Evolutionary conservation across 2,329 filamentous ascomycete species (phyloP), one percentile per base, ranked within the genome.

Genomic region (Magnaporthiopsis rhizophila): DNA sequence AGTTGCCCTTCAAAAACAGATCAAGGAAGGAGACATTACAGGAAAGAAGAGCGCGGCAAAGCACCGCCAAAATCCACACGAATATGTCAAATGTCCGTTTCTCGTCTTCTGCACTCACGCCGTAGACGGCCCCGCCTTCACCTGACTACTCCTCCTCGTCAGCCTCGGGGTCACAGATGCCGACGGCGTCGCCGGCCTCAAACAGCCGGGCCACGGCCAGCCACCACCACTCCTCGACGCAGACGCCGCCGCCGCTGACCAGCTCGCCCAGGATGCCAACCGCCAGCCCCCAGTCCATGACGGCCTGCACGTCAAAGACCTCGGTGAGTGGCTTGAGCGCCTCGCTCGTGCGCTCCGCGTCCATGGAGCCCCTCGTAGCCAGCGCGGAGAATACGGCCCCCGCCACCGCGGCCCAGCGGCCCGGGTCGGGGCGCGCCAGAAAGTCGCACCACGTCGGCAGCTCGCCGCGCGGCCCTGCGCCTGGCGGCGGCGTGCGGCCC

Each of bases 401-500:
- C 5, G 91, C 72, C 13, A 89, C 80, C 67, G 86, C 82, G 64
- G 83, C 81, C 88, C 90, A 92, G 64, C 86, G 81, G 0, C 78
- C 74, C n/a, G 73, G 73, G 66, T 90, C 81, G 0, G 84, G 69
- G 7, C 81, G 77, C 9, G 84, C 86, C 66, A 89, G 85, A 66
- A 92, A 86, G 72, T 89, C 87, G 63, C 86, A 83, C 90, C 90
- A 93, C 63, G 91, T 81, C 0, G 90, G 90, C 4, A 91, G 77
- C 58, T 84, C 82, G 13, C 79, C 78, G 5, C 69, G 70, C 2
- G 77, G 74, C 1, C 80, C 78, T 12, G 58, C 58, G 12, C 62
- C 62, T 2, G 56, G 36, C 36, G 56, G 30, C 13, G 62, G 24
- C 57, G 56, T 32, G 30, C 24, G 26, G 34, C 30, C 32, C 2